Evolutionary conservation across 1,139 yeast species (phyloP).

Genomic region (Suhomyces panamericanus): DNA sequence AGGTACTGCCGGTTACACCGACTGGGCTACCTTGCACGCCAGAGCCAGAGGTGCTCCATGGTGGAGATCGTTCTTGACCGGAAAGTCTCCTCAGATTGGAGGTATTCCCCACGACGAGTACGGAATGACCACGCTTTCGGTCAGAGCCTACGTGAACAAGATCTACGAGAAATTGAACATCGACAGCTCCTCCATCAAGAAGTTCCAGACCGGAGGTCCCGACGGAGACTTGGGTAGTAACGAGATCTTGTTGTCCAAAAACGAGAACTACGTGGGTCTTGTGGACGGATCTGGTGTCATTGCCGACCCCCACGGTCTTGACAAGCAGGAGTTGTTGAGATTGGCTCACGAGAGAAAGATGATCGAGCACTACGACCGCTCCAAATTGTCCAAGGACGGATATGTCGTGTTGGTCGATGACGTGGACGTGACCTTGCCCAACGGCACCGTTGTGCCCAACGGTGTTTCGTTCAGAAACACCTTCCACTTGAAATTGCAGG

Average conservation of each 20-base stretch:
- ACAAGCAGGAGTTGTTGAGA: slow-evolving; percentile 73
- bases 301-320: slow-evolving; percentile 87
- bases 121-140: slow-evolving; percentile 97
- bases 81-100: slow-evolving; percentile 88
- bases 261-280: slow-evolving; percentile 81
- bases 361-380: slow-evolving; percentile 67
- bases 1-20: slow-evolving; percentile 92
- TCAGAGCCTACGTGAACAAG: slow-evolving; percentile 87
- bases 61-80: slow-evolving; percentile 99
- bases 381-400: slow-evolving; percentile 71
- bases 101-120: slow-evolving; percentile 98
- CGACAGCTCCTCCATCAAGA: slow-evolving; percentile 58
- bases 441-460: slow-evolving; percentile 70
- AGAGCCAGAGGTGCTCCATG: slow-evolving; percentile 91
- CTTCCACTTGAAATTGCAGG: slow-evolving; percentile 76
- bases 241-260: slow-evolving; percentile 80
- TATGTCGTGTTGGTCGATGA: slow-evolving; percentile 87
- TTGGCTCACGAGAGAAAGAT: slow-evolving; percentile 78
- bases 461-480: slow-evolving; percentile 93
- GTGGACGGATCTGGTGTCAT: slow-evolving; percentile 97
- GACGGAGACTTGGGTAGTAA: slow-evolving; percentile 98
- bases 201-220: slow-evolving; percentile 98
- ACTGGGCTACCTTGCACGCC: slow-evolving; percentile 99
- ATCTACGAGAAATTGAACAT: slow-evolving; percentile 76
- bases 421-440: slow-evolving; percentile 73